Evolutionary conservation across 208 protist species (phyloP), one percentile per base, ranked within the genome.

Genomic region (Leishmania tropica): DNA sequence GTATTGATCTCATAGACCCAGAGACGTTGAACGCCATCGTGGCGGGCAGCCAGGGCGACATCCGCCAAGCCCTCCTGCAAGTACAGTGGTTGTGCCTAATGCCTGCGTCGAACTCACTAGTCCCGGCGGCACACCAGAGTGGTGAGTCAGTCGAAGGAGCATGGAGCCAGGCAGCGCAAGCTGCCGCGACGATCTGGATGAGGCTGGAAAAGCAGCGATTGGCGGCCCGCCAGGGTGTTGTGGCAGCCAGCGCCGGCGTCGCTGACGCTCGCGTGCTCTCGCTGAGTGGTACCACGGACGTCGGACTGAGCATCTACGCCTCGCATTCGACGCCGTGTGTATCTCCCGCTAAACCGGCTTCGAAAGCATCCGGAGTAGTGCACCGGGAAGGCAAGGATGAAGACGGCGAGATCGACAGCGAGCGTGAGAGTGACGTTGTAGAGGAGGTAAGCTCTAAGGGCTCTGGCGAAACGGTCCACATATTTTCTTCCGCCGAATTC

Each of bases 61-160:
- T 97, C 40, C 90, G 94, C 15, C 94, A 97, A 77, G 92, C 92
- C 4, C 85, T 97, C 8, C 81, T 96, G 13, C 94, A 97, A 82
- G 42, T 91, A 24, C 89, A 96, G 75, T 97, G 90, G 90, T 64
- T 51, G 28, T 47, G 85, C n/a, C 78, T 95, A 1, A 21, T 81
- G 28, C 85, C 84, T 24, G 28, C 75, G n/a, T 40, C 73, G 10
- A 11, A 19, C 17, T 78, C 75, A 48, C 75, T 37, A 19, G 24
- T 37, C 54, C 6, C 24, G 17, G 53, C 4, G n/a, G 56, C 40
- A 31, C 67, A 40, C 15, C 51, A 65, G 19, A 42, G 31, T 13
- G 21, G 67, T 42, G 48, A 45, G 31, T 21, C 45, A 10, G 28
- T 21, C 10, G 24, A 54, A 35, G 24, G 40, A 21, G 24, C 70